Evolutionary conservation across 192 early-diverging fungal genomes (phyloP).

Genomic region (Backusella australiensis): DNA sequence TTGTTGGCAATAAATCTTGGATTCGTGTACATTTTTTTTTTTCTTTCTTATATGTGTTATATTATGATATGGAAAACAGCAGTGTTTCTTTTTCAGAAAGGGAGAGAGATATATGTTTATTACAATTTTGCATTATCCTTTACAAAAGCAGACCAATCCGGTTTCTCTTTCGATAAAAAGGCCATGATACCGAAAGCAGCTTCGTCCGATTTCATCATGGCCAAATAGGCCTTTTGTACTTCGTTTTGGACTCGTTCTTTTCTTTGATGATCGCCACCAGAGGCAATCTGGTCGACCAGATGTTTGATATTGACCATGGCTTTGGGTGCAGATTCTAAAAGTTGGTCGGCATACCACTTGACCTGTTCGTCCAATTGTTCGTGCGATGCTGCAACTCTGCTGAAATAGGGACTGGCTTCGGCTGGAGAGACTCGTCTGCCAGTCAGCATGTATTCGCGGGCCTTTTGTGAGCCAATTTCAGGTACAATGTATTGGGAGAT

Average conservation of each 20-base stretch:
- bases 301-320: slow-evolving; percentile 55
- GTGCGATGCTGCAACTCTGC: slow-evolving; percentile 20
- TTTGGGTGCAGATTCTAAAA: slow-evolving; percentile 45
- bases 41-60: background rate
- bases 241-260: slow-evolving; percentile 10
- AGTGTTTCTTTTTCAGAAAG: background rate
- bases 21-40: background rate
- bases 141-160: slow-evolving; percentile 50
- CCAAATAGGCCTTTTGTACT: slow-evolving; percentile 41
- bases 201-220: slow-evolving; percentile 60
- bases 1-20: slow-evolving; percentile 5
- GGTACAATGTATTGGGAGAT: slow-evolving; percentile 64
- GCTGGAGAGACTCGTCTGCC: slow-evolving; percentile 45
- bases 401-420: slow-evolving; percentile 42
- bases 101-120: background rate
- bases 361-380: slow-evolving; percentile 46
- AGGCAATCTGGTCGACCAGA: slow-evolving; percentile 37
- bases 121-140: slow-evolving; percentile 31
- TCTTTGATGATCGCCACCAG: slow-evolving; percentile 30
- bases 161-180: slow-evolving; percentile 48
- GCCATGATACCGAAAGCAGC: slow-evolving; percentile 57
- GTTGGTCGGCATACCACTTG: slow-evolving; percentile 36
- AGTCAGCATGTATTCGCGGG: slow-evolving; percentile 57
- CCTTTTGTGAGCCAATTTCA: slow-evolving; percentile 46
- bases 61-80: background rate